Evolutionary conservation across 306 rosid species (phyloP).

Genomic region (Cercis canadensis): DNA sequence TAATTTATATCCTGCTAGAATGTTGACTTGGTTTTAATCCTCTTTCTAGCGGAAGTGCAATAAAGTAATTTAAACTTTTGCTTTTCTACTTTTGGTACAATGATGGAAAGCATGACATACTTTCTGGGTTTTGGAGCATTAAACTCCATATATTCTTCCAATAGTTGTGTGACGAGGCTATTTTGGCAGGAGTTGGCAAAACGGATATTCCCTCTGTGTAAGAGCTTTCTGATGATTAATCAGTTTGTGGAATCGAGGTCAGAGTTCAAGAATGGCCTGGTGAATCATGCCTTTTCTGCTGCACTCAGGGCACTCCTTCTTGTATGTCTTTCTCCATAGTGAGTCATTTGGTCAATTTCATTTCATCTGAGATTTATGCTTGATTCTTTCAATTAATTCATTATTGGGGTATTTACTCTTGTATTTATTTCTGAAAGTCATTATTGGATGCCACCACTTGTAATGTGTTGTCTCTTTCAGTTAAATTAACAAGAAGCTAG

Average conservation of each 20-base stretch:
- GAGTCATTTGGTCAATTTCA: conserved; percentile 42
- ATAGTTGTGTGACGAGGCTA: conserved; percentile 35
- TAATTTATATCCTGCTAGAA: too few relatives aligned
- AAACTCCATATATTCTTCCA: neutral
- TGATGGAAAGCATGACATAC: conserved; percentile 14
- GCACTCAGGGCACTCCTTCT: conserved; percentile 92
- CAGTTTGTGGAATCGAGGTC: conserved; percentile 89
- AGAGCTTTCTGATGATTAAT: conserved; percentile 77
- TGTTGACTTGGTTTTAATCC: too few relatives aligned
- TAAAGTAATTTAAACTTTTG: conserved; percentile 1
- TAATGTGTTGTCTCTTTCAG: neutral
- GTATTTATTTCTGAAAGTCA: neutral
- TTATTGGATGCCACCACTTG: conserved; percentile 1
- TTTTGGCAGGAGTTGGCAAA: conserved; percentile 85
- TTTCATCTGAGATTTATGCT: conserved; percentile 24
- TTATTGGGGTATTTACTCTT: neutral
- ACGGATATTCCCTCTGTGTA: conserved; percentile 85
- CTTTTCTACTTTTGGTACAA: too few relatives aligned
- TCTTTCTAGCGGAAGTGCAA: too few relatives aligned
- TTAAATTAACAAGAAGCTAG: neutral
- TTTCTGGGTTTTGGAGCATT: conserved; percentile 4
- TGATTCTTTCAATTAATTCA: conserved; percentile 11
- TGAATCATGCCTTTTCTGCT: conserved; percentile 98
- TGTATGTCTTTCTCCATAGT: conserved; percentile 59
- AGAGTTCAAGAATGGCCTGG: conserved; percentile 91